Evolutionary conservation across 2,329 filamentous ascomycete genomes (phyloP), one percentile per base, ranked within the genome.

Genomic region (Microascus cirrosus): DNA sequence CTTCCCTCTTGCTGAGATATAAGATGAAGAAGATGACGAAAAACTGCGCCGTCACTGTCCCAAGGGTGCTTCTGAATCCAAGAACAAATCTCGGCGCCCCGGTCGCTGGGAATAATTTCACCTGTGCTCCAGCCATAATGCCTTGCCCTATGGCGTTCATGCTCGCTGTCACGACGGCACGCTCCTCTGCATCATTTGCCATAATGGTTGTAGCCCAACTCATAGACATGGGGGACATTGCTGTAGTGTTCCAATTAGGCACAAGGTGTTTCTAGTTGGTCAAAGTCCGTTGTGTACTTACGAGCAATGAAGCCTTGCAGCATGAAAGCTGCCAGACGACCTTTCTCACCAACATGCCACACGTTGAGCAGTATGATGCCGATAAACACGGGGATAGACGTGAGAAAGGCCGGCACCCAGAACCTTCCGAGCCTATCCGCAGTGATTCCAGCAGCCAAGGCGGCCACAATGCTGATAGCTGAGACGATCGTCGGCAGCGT

Each of bases 81-180:
- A 60, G 63, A 18, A 61, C 60, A 56, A 73, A 74, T 24, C 64
- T 64, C 10, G 71, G 71, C 11, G 69, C 71, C 18, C 65, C 63
- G 7, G 64, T 65, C 0, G 72, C 70, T 0, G 72, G 70, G 52
- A 68, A 74, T 55, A 71, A 70, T 5, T 72, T 64, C 15, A 75
- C 62, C 57, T 75, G 71, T 2, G 67, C 69, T 53, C 72, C 71
- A 0, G 73, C 72, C 13, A 67, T 69, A 36, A 74, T 72, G 2
- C 67, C 72, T 60, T 74, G 72, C 1, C 73, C 72, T 54, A 74
- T 71, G 6, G 72, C 69, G 54, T 74, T 74, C 71, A 74, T 74
- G 34, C 70, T 73, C 0, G 71, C 71, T 18, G 70, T 73, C 6
- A 74, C 70, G 1, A 74, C 65, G 1, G 72, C 72, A 22, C 72